These are phyloP conservation scores for Quercus mongolica DNA, from an alignment of 306 rosid species.

Conservation along the genomic window DNA sequence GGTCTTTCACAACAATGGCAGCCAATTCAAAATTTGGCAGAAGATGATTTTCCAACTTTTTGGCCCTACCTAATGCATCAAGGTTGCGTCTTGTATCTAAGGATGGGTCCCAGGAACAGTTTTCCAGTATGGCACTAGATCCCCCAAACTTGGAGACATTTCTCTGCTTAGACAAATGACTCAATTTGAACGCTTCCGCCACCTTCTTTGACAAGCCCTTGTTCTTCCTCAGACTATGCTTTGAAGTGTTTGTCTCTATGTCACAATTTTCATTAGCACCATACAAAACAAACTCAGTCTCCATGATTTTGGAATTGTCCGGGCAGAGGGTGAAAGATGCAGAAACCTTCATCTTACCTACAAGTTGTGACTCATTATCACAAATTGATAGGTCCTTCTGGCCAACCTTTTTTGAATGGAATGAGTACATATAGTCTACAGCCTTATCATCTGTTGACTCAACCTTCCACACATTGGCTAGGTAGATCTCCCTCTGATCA, in stretches of 20 bases:
- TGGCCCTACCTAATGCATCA: conserved; percentile 23
- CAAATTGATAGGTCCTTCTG: conserved; percentile 42
- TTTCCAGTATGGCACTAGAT: conserved; percentile 30
- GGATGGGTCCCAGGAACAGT: conserved; percentile 47
- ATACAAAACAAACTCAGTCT: conserved; percentile 70
- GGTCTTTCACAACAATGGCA: conserved; percentile 72
- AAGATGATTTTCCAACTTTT: conserved; percentile 36
- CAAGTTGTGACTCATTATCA: conserved; percentile 40
- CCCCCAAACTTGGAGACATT: conserved; percentile 46
- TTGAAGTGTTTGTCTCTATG: conserved; percentile 43
- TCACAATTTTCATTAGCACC: conserved; percentile 41
- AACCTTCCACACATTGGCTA: conserved; percentile 55
- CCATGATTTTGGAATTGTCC: conserved; percentile 50
- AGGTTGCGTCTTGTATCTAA: conserved; percentile 13
- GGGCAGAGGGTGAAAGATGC: conserved; percentile 58
- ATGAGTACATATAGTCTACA: conserved; percentile 57
- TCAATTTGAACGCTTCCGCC: conserved; percentile 54
- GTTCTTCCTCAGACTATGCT: conserved; percentile 46
- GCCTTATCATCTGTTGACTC: conserved; percentile 43
- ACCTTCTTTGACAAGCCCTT: conserved; percentile 72
- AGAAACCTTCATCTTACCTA: conserved; percentile 84
- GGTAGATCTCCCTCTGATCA: conserved; percentile 68
- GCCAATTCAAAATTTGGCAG: conserved; percentile 84
- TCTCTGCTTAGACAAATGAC: conserved; percentile 53
- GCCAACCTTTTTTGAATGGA: conserved; percentile 59